phyloP scores from a whole-genome alignment of 441 rosid species.

The Pelargonium cotyledonis region DNA sequence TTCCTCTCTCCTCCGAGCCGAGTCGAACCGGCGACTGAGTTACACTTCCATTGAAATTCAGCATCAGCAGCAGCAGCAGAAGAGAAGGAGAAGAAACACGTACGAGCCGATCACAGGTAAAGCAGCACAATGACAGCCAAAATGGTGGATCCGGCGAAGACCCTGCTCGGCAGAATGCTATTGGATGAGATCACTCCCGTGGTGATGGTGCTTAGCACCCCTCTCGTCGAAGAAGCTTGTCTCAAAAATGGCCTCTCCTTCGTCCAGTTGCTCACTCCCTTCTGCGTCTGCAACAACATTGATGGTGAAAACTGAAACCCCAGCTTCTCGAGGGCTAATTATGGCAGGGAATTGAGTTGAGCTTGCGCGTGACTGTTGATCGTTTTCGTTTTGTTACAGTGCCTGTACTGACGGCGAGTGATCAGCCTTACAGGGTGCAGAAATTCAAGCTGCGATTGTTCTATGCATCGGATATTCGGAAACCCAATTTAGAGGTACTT shows the following conservation, averaged over 20 bases:
- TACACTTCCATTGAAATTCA: no score
- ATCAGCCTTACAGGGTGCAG: constrained; percentile 88
- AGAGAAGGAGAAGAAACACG: no score
- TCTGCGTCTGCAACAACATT: constrained; percentile 73
- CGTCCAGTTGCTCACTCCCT: constrained; percentile 69
- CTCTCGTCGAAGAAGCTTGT: constrained; percentile 84
- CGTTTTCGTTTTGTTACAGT: constrained; percentile 38
- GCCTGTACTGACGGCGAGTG: constrained; percentile 91
- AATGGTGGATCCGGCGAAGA: constrained; percentile 66
- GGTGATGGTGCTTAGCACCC: constrained; percentile 86
- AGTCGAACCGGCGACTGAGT: not conserved
- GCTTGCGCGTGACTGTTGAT: not conserved
- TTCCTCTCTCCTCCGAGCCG: no score
- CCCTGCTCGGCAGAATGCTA: constrained; percentile 79
- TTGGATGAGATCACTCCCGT: constrained; percentile 92
- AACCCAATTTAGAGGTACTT: constrained; percentile 72
- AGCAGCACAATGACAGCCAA: not conserved
- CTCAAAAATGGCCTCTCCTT: constrained; percentile 71
- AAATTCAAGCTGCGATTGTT: constrained; percentile 81
- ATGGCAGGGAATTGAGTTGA: constrained; percentile 10
- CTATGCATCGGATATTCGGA: constrained; percentile 69
- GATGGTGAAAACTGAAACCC: constrained; percentile 49
- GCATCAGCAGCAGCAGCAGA: no score
- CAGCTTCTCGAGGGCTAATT: constrained; percentile 9
- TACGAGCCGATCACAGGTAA: not conserved